phyloP scores from a whole-genome alignment of 768 basidiomycete genomes.

The Mycena albidolilacea region DNA sequence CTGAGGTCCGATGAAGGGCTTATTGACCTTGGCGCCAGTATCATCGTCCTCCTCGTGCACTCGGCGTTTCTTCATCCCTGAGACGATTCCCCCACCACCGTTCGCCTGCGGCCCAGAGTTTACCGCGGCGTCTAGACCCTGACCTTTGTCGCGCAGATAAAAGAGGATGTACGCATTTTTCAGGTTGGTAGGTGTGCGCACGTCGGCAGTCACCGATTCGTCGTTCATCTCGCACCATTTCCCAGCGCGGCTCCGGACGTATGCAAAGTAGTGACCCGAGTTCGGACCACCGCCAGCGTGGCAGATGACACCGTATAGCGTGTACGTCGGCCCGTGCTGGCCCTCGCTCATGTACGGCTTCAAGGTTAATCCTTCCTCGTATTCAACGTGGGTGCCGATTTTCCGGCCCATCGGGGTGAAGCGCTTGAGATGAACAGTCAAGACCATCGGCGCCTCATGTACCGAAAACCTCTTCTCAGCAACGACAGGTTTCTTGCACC shows the following conservation, averaged over 20 bases:
- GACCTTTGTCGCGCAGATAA: slow-evolving; percentile 88
- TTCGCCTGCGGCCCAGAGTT: slow-evolving; percentile 45
- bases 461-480: slow-evolving; percentile 94
- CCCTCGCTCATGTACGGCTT: slow-evolving; percentile 88
- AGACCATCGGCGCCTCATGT: slow-evolving; percentile 87
- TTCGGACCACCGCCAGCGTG: slow-evolving; percentile 95
- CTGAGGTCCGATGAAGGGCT: slow-evolving; percentile 76
- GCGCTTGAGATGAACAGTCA: slow-evolving; percentile 95
- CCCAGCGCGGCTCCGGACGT: slow-evolving; percentile 78
- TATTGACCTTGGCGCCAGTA: slow-evolving; percentile 62
- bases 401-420: slow-evolving; percentile 94
- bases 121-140: slow-evolving; percentile 77
- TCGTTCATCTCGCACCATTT: slow-evolving; percentile 97
- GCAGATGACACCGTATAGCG: slow-evolving; percentile 91
- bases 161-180: slow-evolving; percentile 95
- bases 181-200: slow-evolving; percentile 66
- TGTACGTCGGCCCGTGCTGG: slow-evolving; percentile 83
- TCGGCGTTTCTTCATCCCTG: slow-evolving; percentile 66
- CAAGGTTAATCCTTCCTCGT: slow-evolving; percentile 81
- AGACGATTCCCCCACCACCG: slow-evolving; percentile 52
- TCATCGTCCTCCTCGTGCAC: slow-evolving; percentile 64
- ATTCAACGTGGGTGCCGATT: slow-evolving; percentile 83
- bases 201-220: slow-evolving; percentile 70
- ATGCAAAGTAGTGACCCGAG: slow-evolving; percentile 95
- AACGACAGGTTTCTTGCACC: slow-evolving; percentile 92